Conservation (phyloP, 306 rosid genomes). For the Dryas drummondii region DNA sequence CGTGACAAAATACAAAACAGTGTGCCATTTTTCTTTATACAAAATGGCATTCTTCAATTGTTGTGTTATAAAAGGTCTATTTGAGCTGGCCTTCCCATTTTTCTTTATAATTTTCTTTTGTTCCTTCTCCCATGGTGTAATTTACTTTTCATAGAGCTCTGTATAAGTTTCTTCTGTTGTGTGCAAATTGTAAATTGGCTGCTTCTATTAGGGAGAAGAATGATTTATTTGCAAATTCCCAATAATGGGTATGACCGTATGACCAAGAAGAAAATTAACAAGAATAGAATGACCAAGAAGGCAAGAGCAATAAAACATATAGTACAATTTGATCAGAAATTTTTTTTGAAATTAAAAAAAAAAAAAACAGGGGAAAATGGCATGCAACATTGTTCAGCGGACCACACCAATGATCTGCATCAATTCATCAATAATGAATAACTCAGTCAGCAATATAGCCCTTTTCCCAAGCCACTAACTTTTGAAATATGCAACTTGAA, state of each 20-base stretch:
- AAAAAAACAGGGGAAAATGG: no score
- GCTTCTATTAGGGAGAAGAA: conserved; percentile 16
- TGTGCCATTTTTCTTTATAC: no score
- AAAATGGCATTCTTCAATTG: conserved; percentile 25
- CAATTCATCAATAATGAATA: background rate
- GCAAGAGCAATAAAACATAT: no score
- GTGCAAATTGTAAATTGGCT: conserved; percentile 37
- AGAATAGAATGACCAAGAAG: no score
- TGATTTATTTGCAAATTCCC: conserved; percentile 28
- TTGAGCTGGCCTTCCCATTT: conserved; percentile 6
- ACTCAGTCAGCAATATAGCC: no score
- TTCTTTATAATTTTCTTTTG: conserved; percentile 20
- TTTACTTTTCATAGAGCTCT: conserved; percentile 39
- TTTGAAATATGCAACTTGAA: no score
- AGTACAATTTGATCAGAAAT: no score
- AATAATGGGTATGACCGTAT: conserved; percentile 21
- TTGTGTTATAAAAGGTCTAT: conserved; percentile 25
- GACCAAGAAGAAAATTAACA: no score
- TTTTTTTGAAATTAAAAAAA: no score
- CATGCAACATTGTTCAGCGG: no score
- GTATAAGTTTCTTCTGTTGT: conserved; percentile 26
- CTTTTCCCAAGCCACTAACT: no score
- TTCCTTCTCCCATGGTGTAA: conserved; percentile 16
- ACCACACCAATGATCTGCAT: background rate
- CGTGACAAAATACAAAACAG: no score